These are phyloP conservation scores for Canna indica DNA, from an alignment of 176 grass and related monocot species.

Conservation along the genomic window DNA sequence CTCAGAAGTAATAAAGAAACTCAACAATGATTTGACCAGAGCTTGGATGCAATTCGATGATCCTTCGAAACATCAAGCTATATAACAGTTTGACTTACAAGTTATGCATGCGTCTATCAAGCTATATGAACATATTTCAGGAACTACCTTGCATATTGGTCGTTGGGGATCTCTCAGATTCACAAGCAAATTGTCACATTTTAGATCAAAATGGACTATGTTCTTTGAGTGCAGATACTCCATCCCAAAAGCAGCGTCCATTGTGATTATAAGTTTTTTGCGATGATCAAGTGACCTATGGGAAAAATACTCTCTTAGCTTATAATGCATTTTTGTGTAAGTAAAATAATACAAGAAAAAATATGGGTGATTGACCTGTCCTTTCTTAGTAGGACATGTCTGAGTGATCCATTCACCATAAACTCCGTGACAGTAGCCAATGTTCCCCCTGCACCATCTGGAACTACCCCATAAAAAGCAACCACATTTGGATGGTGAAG, in stretches of 20 bases:
- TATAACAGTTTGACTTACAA: background rate
- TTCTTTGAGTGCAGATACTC: slow-evolving; percentile 97
- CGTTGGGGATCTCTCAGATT: slow-evolving; percentile 86
- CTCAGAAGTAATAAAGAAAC: too few relatives aligned
- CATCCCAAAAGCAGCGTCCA: slow-evolving; percentile 99
- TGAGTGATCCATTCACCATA: slow-evolving; percentile 96
- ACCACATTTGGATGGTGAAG: slow-evolving; percentile 96
- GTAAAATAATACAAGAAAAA: slow-evolving; percentile 13
- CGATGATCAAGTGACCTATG: slow-evolving; percentile 66
- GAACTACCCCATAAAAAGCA: slow-evolving; percentile 93
- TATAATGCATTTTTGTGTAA: slow-evolving; percentile 16
- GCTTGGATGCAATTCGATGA: too few relatives aligned
- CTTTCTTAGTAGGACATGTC: slow-evolving; percentile 80
- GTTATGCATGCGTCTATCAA: background rate
- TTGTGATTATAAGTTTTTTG: slow-evolving; percentile 87
- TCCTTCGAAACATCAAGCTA: too few relatives aligned
- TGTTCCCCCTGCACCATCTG: slow-evolving; percentile 87
- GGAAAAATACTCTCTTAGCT: slow-evolving; percentile 20
- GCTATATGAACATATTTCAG: slow-evolving; percentile 7
- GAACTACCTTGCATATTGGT: slow-evolving; percentile 95
- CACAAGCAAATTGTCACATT: slow-evolving; percentile 92
- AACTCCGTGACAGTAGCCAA: slow-evolving; percentile 87
- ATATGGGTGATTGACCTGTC: slow-evolving; percentile 47
- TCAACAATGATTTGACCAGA: too few relatives aligned
- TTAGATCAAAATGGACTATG: slow-evolving; percentile 98